Evolutionary conservation across 139 green algal species (phyloP).

Genomic region (Raphidocelis subcapitata): DNA sequence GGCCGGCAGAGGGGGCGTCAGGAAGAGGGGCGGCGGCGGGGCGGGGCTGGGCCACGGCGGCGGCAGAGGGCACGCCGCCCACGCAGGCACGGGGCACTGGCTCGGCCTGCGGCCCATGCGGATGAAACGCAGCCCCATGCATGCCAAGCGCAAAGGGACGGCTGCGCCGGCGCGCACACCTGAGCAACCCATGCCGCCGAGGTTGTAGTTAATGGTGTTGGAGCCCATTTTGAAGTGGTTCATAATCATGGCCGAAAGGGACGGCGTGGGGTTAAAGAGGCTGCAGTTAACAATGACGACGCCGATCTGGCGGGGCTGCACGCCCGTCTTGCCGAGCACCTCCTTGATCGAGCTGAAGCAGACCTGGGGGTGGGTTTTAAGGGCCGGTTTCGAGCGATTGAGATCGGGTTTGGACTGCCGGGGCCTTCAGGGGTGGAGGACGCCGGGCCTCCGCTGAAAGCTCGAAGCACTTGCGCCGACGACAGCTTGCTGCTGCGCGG

Average conservation of each 20-base stretch:
- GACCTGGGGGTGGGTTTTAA: slow-evolving; percentile 49
- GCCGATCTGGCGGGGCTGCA: slow-evolving; percentile 72
- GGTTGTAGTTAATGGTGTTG: slow-evolving; percentile 93
- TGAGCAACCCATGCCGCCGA: slow-evolving; percentile 94
- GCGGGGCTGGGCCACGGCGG: too few relatives aligned
- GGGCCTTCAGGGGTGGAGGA: neutral
- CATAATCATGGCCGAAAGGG: slow-evolving; percentile 93
- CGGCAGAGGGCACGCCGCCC: too few relatives aligned
- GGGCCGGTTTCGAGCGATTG: slow-evolving; percentile 18
- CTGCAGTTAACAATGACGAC: slow-evolving; percentile 97
- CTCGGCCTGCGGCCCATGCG: too few relatives aligned
- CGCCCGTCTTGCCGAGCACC: slow-evolving; percentile 55
- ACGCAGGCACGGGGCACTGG: too few relatives aligned
- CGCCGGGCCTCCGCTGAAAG: neutral
- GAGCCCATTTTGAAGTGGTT: slow-evolving; percentile 92
- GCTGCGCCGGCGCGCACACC: slow-evolving; percentile 41
- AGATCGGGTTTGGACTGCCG: neutral
- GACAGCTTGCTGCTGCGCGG: neutral
- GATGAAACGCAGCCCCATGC: too few relatives aligned
- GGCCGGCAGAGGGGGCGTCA: too few relatives aligned
- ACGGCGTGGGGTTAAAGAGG: slow-evolving; percentile 97
- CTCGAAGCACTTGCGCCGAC: neutral
- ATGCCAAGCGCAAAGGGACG: too few relatives aligned
- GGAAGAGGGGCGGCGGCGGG: too few relatives aligned
- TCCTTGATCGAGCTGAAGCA: slow-evolving; percentile 73